These are phyloP conservation scores for Exophiala sp. DNA, from an alignment of 2,329 filamentous ascomycete species.

Conservation along the genomic window DNA sequence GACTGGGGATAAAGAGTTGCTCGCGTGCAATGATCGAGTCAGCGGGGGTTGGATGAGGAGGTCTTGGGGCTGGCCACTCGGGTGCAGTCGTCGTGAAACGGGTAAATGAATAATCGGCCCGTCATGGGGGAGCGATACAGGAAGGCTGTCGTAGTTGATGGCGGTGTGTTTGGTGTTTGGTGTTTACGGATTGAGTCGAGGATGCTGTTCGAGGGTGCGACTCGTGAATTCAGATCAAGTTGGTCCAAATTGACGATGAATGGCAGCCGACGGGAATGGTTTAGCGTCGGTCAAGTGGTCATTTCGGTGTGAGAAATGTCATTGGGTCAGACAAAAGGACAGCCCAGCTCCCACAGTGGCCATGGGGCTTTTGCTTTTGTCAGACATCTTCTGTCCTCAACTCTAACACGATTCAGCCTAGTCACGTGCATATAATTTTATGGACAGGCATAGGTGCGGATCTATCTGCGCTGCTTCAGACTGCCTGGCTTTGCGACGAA, in stretches of 20 bases:
- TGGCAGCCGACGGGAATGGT: background rate
- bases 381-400: background rate
- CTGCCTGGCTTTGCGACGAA: too few species aligned
- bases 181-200: background rate
- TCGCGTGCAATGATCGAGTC: slow-evolving; percentile 20
- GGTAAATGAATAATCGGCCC: background rate
- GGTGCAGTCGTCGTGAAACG: slow-evolving; percentile 4
- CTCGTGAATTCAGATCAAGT: slow-evolving; percentile 16
- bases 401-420: background rate
- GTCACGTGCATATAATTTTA: too few species aligned
- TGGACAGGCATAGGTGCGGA: too few species aligned
- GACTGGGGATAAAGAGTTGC: slow-evolving; percentile 8
- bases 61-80: slow-evolving; percentile 10
- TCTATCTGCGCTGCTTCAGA: too few species aligned
- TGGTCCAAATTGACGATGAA: slow-evolving; percentile 19
- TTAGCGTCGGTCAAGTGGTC: slow-evolving; percentile 7
- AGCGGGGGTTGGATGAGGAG: slow-evolving; percentile 18
- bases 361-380: background rate
- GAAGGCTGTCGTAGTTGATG: slow-evolving; percentile 6
- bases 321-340: background rate
- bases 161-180: slow-evolving; percentile 10
- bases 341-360: background rate
- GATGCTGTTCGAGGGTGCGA: slow-evolving; percentile 15
- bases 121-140: slow-evolving; percentile 7
- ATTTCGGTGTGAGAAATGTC: background rate